phyloP scores from a whole-genome alignment of 169 alveolate genomes.

The Babesia bigemina region DNA sequence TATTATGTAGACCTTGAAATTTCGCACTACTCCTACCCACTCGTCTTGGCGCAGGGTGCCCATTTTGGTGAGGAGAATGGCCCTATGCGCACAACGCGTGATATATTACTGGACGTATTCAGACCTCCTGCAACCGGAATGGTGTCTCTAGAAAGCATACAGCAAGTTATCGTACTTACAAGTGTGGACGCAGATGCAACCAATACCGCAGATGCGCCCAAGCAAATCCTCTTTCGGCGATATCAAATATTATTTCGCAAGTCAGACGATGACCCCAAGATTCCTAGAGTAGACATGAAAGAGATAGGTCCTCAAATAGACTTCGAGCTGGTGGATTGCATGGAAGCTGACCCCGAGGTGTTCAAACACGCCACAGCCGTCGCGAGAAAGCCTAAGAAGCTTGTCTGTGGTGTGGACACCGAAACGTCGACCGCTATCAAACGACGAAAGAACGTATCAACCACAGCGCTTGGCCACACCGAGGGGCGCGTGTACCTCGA shows the following conservation, averaged over 20 bases:
- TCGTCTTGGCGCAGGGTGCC: constrained; percentile 60
- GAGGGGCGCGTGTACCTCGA: constrained; percentile 57
- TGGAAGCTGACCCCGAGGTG: constrained; percentile 41
- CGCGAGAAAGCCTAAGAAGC: constrained; percentile 41
- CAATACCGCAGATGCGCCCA: neutral
- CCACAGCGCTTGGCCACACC: constrained; percentile 54
- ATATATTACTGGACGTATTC: constrained; percentile 55
- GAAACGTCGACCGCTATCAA: neutral
- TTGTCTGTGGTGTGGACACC: constrained; percentile 34
- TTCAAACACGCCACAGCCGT: constrained; percentile 48
- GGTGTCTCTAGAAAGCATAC: constrained; percentile 49
- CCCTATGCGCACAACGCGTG: constrained; percentile 43
- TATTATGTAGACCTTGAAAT: constrained; percentile 27
- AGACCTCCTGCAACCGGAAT: constrained; percentile 47
- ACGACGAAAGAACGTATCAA: constrained; percentile 45
- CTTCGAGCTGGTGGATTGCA: constrained; percentile 39
- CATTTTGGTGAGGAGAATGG: constrained; percentile 57
- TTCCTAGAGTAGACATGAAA: constrained; percentile 48
- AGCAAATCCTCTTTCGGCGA: constrained; percentile 45
- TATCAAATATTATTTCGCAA: constrained; percentile 40
- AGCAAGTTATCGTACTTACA: constrained; percentile 58
- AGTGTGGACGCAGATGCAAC: constrained; percentile 32
- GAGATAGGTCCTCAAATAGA: constrained; percentile 67
- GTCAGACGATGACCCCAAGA: constrained; percentile 23
- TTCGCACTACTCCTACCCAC: constrained; percentile 50